Percentiles rank a stretch among this genome's conserved stretches.
Conservation (phyloP, 805 yeast genomes). For the Teunomyces stri region DNA sequence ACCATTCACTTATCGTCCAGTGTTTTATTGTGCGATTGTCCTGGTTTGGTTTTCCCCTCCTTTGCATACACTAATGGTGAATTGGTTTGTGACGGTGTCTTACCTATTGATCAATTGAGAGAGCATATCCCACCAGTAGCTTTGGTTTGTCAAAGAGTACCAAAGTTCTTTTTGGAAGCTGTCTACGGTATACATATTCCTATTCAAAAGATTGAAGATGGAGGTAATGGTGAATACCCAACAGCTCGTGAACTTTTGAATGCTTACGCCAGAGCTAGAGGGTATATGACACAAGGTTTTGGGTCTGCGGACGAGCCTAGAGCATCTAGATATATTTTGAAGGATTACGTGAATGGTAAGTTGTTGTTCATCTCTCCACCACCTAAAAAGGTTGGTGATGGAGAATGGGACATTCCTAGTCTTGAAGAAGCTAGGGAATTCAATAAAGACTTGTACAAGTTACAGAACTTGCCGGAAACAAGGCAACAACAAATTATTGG, state of each 20-base stretch:
- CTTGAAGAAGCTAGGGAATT: slow-evolving; percentile 46
- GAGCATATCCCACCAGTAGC: slow-evolving; percentile 89
- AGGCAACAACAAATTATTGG: slow-evolving; percentile 68
- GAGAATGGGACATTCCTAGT: slow-evolving; percentile 54
- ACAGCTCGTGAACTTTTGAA: slow-evolving; percentile 84
- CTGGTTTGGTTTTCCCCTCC: slow-evolving; percentile 97
- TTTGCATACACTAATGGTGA: slow-evolving; percentile 97
- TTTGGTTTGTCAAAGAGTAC: slow-evolving; percentile 82
- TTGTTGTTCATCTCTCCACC: slow-evolving; percentile 85
- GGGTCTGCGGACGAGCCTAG: slow-evolving; percentile 96
- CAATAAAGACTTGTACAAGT: slow-evolving; percentile 70
- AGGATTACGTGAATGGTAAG: slow-evolving; percentile 94
- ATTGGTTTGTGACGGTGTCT: slow-evolving; percentile 95
- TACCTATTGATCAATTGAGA: slow-evolving; percentile 95
- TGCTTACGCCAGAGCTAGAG: slow-evolving; percentile 95
- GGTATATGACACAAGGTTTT: slow-evolving; percentile 95
- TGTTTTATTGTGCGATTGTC: slow-evolving; percentile 94
- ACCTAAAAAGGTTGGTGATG: slow-evolving; percentile 58
- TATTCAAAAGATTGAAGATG: slow-evolving; percentile 73
- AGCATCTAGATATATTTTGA: slow-evolving; percentile 87
- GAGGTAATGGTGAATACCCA: slow-evolving; percentile 79
- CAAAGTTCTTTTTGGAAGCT: slow-evolving; percentile 85
- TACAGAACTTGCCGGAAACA: slow-evolving; percentile 63
- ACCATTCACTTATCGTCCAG: slow-evolving; percentile 82
- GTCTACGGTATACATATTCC: slow-evolving; percentile 89